phyloP scores from a whole-genome alignment of 495 filamentous ascomycete genomes.

The Penicillium dipodomyicola region DNA sequence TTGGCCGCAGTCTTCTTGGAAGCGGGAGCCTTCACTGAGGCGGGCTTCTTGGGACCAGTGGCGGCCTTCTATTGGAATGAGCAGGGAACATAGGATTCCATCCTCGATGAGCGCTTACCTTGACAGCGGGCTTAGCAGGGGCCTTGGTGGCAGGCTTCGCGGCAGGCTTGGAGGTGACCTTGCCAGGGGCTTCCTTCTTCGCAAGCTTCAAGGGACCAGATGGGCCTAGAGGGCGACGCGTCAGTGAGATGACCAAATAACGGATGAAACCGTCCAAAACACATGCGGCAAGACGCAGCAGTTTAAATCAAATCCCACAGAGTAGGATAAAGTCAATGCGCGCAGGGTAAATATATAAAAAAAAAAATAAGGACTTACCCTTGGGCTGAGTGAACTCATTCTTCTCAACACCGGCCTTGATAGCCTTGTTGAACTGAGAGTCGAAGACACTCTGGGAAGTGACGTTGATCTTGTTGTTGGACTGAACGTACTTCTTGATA shows the following conservation, averaged over 20 bases:
- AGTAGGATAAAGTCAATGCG: constrained; percentile 3
- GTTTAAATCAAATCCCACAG: constrained; percentile 2
- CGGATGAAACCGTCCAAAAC: constrained; percentile 11
- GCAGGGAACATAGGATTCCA: neutral
- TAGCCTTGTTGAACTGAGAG: constrained; percentile 86
- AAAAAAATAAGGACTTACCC: constrained; percentile 59
- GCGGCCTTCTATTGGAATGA: constrained; percentile 44
- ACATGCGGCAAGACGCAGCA: constrained; percentile 3
- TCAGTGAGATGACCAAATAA: constrained; percentile 33
- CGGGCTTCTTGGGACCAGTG: constrained; percentile 31
- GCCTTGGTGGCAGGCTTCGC: constrained; percentile 40
- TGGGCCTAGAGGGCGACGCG: constrained; percentile 56
- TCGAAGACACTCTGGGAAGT: constrained; percentile 75
- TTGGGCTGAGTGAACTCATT: constrained; percentile 91
- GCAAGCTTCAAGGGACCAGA: constrained; percentile 96
- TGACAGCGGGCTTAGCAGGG: constrained; percentile 50
- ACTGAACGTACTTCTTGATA: constrained; percentile 96
- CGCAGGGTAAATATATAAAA: neutral
- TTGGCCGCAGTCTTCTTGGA: constrained; percentile 49
- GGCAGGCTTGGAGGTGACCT: constrained; percentile 39
- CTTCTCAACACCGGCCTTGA: constrained; percentile 86
- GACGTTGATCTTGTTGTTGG: constrained; percentile 84
- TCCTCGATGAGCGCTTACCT: constrained; percentile 36
- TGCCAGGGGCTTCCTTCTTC: constrained; percentile 60
- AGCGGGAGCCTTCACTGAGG: constrained; percentile 33